Base-by-base conservation (phyloP, 2,329 filamentous ascomycete species). In the Didymella pinodella region DNA sequence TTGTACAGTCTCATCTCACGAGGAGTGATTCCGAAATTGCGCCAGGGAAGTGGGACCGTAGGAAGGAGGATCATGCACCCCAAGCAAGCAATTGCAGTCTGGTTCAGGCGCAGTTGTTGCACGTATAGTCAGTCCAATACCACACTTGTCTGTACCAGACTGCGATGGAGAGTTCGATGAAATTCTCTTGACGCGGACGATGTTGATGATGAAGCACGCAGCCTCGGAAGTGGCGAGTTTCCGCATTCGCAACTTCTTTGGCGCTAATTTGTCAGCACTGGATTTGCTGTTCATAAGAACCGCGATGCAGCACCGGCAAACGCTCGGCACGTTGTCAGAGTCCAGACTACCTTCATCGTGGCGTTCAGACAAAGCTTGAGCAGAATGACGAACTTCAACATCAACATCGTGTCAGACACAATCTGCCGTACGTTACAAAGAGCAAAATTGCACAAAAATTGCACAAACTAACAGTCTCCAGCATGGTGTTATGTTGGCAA, bases 381-480 rank as follows among this genome's bases (percentile, higher is more conserved):
- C 64, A 76, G 49, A 54, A 78, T 78, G 76, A 77, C 76, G 20
- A 86, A 87, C 69, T 91, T 93, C 80, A 85, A 87, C 62, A 90
- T 96, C 77, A 86, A 89, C 59, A 86, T 76, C 46, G 87, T 93
- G 58, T 91, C 86, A n/a, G 93, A 96, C 79, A 90, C 87, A 2
- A 85, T 95, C 67, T 96, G 92, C 90, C 91, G 66, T 86, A 81
- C 70, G 81, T 68, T 31, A 2, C 25, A n/a, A 8, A 10, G 11
- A 2, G 14, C 20, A 48, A n/a, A 51, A 26, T 43, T 59, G 56
- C 56, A 59, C 50, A 47, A 54, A 50, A 50, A 25, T 46, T 29
- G 34, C 38, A 46, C 28, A 48, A 44, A 28, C 12, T 43, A 0
- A 31, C 25, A 45, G 34, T 5, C 20, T 14, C 32, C 53, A 77